Base-by-base conservation (phyloP, 768 basidiomycete genomes). In the Rhodotorula kratochvilovae region DNA sequence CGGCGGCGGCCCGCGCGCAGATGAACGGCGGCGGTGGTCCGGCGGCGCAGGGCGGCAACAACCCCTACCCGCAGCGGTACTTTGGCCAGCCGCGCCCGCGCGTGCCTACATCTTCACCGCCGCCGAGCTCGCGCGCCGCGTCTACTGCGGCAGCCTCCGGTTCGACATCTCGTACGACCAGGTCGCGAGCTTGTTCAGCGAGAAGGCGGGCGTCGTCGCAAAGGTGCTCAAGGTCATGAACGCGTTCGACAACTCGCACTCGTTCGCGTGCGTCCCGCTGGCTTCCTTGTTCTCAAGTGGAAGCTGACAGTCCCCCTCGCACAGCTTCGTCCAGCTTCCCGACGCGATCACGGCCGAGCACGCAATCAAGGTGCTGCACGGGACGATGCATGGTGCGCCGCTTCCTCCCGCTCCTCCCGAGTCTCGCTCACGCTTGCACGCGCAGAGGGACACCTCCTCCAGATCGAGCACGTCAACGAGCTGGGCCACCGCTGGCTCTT, bases 401-500 rank as follows among this genome's bases (percentile, higher is more conserved):
- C 8, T 10, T 46, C 5, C 17, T 10, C 33, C 7, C 21, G 25
- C n/a, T 11, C 11, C 8, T n/a, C 19, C 16, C 3, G 21, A 55
- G 1, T 6, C 55, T 23, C 15, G 19, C 48, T 33, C 23, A 50
- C 27, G 16, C 4, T 36, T 11, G 36, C 23, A 27, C 27, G 1
- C 33, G 33, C 63, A 65, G 65, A 55, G 19, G 70, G 65, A 15
- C 70, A 71, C 50, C 65, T 71, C 25, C 61, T 71, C 10, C 70
- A 71, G 46, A 23, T 71, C 48, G 70, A 71, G 61, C 70, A 45
- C 59, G 70, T 66, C 48, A 71, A 71, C 42, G 70, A 71, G 54
- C 33, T 71, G 33, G 36, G 36, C 19, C 70, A 66, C 43, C 35
- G 56, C 7, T 71, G 70, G 70, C 48, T 62, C 23, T 71, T 66